Percentiles rank a stretch among this genome's conserved stretches.
These are phyloP conservation scores for Acanthamoeba sp. DNA, from an alignment of 208 protist species.

Conservation along the genomic window DNA sequence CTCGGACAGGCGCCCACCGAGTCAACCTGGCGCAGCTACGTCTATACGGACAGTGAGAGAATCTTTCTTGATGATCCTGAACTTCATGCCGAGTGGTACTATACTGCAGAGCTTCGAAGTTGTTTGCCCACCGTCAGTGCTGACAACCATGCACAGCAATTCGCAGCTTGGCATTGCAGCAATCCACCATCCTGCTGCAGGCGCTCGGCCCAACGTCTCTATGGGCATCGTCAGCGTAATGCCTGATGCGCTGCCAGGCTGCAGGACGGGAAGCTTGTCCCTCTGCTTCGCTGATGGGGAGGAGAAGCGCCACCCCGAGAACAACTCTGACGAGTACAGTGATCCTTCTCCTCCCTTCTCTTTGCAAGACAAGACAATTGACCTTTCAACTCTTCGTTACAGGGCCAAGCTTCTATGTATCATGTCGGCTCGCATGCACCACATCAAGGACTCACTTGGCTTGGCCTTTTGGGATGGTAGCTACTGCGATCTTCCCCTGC, in stretches of 20 bases:
- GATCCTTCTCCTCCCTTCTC: not conserved
- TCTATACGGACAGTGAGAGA: too few species aligned
- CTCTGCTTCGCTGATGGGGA: constrained; percentile 5
- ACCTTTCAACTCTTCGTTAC: not conserved
- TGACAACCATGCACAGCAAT: too few species aligned
- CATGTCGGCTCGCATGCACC: constrained; percentile 5
- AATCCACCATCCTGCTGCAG: not conserved
- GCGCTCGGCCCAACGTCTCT: not conserved
- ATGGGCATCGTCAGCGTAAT: not conserved
- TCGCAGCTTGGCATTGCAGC: too few species aligned
- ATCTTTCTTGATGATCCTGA: too few species aligned
- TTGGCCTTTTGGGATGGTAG: not conserved
- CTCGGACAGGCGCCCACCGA: too few species aligned
- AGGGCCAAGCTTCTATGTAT: not conserved
- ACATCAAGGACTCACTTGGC: not conserved
- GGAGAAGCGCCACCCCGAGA: not conserved
- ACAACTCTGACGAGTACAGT: not conserved
- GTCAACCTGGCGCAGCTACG: too few species aligned
- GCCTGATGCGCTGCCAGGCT: not conserved
- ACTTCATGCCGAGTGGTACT: too few species aligned
- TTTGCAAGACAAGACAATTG: not conserved
- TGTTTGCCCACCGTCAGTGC: too few species aligned
- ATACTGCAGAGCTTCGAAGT: too few species aligned
- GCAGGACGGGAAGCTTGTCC: not conserved
- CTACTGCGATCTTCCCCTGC: not conserved